Conservation (phyloP, 2,329 filamentous ascomycete genomes). For the Sclerotinia sclerotiorum region DNA sequence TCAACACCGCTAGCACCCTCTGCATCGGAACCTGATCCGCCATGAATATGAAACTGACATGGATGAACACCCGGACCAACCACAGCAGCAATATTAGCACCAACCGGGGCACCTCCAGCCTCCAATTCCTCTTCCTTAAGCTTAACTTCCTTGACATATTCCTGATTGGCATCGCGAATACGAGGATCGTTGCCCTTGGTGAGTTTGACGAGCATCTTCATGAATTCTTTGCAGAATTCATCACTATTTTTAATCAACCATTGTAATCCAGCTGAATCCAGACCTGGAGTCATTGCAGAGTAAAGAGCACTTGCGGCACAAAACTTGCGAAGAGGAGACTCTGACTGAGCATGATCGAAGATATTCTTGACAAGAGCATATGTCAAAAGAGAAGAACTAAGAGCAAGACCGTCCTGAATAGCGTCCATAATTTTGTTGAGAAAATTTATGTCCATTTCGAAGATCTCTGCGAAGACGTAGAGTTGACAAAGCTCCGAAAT, state of each 20-base stretch:
- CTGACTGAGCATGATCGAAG: slow-evolving; percentile 21
- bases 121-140: slow-evolving; percentile 8
- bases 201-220: slow-evolving; percentile 23
- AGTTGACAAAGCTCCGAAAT: slow-evolving; percentile 29
- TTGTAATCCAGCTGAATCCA: not conserved
- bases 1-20: not conserved
- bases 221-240: slow-evolving; percentile 27
- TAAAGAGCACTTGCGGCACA: slow-evolving; percentile 24
- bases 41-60: slow-evolving; percentile 27
- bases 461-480: slow-evolving; percentile 30
- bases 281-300: slow-evolving; percentile 19
- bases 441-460: slow-evolving; percentile 19
- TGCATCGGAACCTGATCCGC: not conserved
- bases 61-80: slow-evolving; percentile 24
- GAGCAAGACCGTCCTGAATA: slow-evolving; percentile 33
- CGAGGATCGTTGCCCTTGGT: slow-evolving; percentile 29
- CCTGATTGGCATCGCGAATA: slow-evolving; percentile 26
- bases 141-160: not conserved
- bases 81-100: not conserved
- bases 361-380: slow-evolving; percentile 25
- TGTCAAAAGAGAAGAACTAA: slow-evolving; percentile 26
- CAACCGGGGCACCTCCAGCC: not conserved
- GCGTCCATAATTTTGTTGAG: slow-evolving; percentile 33
- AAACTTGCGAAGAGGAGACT: slow-evolving; percentile 30
- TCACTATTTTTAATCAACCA: slow-evolving; percentile 19